Percentiles rank a stretch among this genome's conserved stretches.
Evolutionary conservation across 140 eudicot genomes (phyloP).

Genomic region (Cichorium intybus): DNA sequence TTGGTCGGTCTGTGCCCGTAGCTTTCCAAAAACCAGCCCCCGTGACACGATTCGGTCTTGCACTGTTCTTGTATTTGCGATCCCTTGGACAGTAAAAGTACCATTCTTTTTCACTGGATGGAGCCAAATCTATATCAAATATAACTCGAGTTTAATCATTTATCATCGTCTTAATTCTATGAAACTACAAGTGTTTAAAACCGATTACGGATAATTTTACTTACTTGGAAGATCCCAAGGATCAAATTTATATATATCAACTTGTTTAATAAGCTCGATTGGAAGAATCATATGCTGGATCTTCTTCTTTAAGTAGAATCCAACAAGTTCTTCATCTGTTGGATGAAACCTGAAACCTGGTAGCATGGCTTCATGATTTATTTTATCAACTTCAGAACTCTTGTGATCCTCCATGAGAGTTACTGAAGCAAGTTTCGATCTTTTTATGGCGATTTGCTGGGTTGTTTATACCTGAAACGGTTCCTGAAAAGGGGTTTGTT

Average conservation of each 20-base stretch:
- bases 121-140: constrained; percentile 56
- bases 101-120: constrained; percentile 93
- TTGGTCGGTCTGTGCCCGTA: constrained; percentile 94
- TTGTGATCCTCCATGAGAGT: constrained; percentile 54
- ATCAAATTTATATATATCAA: constrained; percentile 81
- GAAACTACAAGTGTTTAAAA: not conserved
- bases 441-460: not conserved
- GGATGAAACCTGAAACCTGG: constrained; percentile 97
- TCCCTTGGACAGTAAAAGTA: constrained; percentile 97
- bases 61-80: constrained; percentile 80
- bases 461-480: not conserved
- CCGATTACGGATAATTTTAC: constrained; percentile 15
- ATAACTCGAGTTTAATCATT: not conserved
- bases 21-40: constrained; percentile 97
- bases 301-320: constrained; percentile 72
- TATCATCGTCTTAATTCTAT: not conserved
- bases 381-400: constrained; percentile 40
- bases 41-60: constrained; percentile 89
- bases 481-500: constrained; percentile 35
- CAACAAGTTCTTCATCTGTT: constrained; percentile 92
- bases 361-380: constrained; percentile 64
- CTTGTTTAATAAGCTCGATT: constrained; percentile 84
- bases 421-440: constrained; percentile 9
- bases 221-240: constrained; percentile 99
- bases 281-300: constrained; percentile 62